A percentile compares a stretch with the other conserved stretches of the same genome.
These are phyloP conservation scores for Delonix regia DNA, from an alignment of 306 rosid species.

Conservation along the genomic window DNA sequence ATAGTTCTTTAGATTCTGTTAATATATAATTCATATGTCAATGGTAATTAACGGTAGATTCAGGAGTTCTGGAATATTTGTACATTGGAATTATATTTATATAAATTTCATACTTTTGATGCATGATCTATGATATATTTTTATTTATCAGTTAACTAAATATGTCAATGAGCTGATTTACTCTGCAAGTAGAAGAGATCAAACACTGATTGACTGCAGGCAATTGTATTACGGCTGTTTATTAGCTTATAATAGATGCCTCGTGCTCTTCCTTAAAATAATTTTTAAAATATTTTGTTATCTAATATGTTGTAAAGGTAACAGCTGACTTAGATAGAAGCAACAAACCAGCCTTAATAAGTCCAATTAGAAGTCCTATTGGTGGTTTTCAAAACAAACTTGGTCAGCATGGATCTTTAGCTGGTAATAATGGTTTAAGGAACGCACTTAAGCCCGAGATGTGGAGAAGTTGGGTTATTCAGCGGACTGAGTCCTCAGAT, in stretches of 20 bases:
- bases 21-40: conserved; percentile 12
- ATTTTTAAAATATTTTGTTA: conserved; percentile 47
- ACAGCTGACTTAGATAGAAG: conserved; percentile 47
- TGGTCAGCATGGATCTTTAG: conserved; percentile 43
- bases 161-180: neutral
- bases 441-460: conserved; percentile 51
- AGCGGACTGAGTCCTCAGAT: conserved; percentile 58
- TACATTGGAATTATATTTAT: conserved; percentile 1
- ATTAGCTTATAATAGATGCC: conserved; percentile 5
- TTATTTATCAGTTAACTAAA: conserved; percentile 17
- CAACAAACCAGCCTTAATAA: conserved; percentile 45
- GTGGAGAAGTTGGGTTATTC: conserved; percentile 74
- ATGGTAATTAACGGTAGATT: neutral
- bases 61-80: conserved; percentile 5
- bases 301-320: conserved; percentile 64
- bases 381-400: conserved; percentile 42
- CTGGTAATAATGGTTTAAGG: conserved; percentile 40
- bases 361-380: conserved; percentile 32
- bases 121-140: conserved; percentile 7
- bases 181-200: conserved; percentile 26
- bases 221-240: neutral
- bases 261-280: conserved; percentile 6
- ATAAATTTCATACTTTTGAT: conserved; percentile 3
- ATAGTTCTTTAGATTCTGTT: conserved; percentile 20
- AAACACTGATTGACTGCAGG: neutral